Base-by-base conservation (phyloP, 78 protist species). In the Dictyostelium purpureum region DNA sequence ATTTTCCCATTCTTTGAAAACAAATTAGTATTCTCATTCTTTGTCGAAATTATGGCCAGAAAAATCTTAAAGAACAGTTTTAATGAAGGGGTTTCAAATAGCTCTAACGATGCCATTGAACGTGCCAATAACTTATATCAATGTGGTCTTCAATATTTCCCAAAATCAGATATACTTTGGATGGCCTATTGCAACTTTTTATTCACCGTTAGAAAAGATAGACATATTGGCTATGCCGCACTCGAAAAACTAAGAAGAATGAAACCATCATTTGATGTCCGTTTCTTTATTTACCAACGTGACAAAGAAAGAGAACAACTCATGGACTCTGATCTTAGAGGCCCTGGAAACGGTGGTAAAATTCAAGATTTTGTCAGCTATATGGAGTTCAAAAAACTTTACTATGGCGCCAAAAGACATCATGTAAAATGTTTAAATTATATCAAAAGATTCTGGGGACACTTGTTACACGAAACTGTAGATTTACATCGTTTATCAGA, bases 281-380 rank as follows among this genome's bases (percentile, higher is more conserved):
- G 82, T 38, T 85, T 85, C 66, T 85, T 73, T 51, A 56, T 85
- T 35, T 85, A 42, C 26, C 92, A 85, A 73, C 77, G 82, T 43
- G 92, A 85, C n/a, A 73, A 74, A 26, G 92, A 85, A 43, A 21
- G 92, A 28, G 92, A 85, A 45, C 92, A 85, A 73, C 38, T 85
- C 19, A 85, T 85, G 92, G 92, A 85, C 54, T 85, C 92, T 24
- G 92, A 85, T 37, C 26, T 85, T 16, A 71, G 92, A 59, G 92
- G 92, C 37, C 82, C 82, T 16, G 71, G 33, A 33, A 37, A 45
- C 2, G n/a, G 18, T 45, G 63, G 74, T 5, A 85, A 85, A 49
- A 85, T 85, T 33, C 79, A 85, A 73, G 92, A 85, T 59, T 85
- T 85, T 21, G 92, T 85, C 21, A 28, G 63, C 49, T 85, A 85